phyloP scores from a whole-genome alignment of 768 basidiomycete genomes.

The Rubroboletus satanas region DNA sequence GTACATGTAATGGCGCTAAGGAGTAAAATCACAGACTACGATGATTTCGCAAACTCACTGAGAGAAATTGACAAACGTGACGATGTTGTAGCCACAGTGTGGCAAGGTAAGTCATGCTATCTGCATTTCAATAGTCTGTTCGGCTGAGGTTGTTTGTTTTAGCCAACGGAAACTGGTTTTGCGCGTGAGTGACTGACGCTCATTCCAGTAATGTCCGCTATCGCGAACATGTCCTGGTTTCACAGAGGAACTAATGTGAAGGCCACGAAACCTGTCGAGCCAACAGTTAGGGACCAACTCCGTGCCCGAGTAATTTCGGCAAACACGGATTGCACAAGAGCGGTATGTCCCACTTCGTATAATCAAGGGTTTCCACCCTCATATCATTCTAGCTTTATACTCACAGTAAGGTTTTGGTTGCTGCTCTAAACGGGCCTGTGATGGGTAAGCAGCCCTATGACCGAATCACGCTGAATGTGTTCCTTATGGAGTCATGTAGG shows the following conservation, averaged over 20 bases:
- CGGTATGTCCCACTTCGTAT: conserved; percentile 39
- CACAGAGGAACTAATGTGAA: conserved; percentile 59
- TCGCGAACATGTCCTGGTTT: not conserved
- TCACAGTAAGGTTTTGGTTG: conserved; percentile 66
- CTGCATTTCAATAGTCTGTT: not conserved
- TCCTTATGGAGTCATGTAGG: conserved; percentile 35
- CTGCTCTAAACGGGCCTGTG: conserved; percentile 70
- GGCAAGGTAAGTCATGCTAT: conserved; percentile 48
- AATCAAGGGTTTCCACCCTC: not conserved
- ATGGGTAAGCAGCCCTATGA: conserved; percentile 46
- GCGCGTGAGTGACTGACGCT: conserved; percentile 48
- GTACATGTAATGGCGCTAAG: not conserved
- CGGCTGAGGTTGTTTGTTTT: not conserved
- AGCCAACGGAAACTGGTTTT: conserved; percentile 73
- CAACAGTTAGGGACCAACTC: conserved; percentile 45
- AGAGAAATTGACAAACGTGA: conserved; percentile 54
- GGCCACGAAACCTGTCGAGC: conserved; percentile 8
- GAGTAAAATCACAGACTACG: conserved; percentile 46
- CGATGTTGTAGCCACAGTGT: conserved; percentile 62
- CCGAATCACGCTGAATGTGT: not conserved
- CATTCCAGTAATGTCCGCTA: not conserved
- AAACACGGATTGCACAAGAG: conserved; percentile 59
- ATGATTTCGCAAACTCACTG: conserved; percentile 53
- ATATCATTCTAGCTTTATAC: conserved; percentile 48
- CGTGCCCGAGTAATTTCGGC: conserved; percentile 43